phyloP scores from a whole-genome alignment of 352 stramenopile genomes.

The Pythium insidiosum region DNA sequence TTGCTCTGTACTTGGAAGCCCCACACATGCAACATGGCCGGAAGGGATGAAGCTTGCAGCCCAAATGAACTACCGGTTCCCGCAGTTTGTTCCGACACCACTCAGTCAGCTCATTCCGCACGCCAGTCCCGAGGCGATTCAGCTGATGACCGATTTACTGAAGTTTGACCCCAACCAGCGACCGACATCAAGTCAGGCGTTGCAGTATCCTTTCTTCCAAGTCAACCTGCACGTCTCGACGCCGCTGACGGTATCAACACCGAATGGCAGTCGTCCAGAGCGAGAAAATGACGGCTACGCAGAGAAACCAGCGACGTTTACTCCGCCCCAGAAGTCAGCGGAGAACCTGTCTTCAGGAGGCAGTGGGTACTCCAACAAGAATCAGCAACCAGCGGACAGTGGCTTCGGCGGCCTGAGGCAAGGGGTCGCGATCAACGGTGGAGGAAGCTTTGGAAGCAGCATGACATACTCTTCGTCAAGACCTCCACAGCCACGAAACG shows the following conservation, averaged over 20 bases:
- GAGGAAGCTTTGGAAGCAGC: slow-evolving; percentile 5
- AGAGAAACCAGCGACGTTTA: slow-evolving; percentile 41
- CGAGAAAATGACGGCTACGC: slow-evolving; percentile 16
- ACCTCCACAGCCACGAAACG: slow-evolving; percentile 41
- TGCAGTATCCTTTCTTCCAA: slow-evolving; percentile 95
- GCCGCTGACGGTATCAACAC: slow-evolving; percentile 64
- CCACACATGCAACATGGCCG: slow-evolving; percentile 86
- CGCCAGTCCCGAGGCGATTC: slow-evolving; percentile 84
- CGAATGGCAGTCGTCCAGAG: slow-evolving; percentile 40
- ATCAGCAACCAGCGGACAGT: slow-evolving; percentile 44
- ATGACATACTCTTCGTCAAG: slow-evolving; percentile 31
- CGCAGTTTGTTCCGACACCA: slow-evolving; percentile 89
- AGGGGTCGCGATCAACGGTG: neutral
- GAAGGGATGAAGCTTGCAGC: slow-evolving; percentile 94
- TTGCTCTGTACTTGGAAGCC: slow-evolving; percentile 91
- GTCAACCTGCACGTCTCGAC: slow-evolving; percentile 72
- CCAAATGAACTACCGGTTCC: slow-evolving; percentile 95
- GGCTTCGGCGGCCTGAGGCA: slow-evolving; percentile 37
- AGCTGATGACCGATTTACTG: slow-evolving; percentile 90
- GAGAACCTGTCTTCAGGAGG: slow-evolving; percentile 31
- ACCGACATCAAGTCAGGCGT: slow-evolving; percentile 88
- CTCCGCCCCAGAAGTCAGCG: slow-evolving; percentile 45
- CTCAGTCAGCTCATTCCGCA: slow-evolving; percentile 88
- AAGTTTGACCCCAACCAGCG: slow-evolving; percentile 92
- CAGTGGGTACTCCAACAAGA: slow-evolving; percentile 34